phyloP scores from a whole-genome alignment of 1,284 basidiomycete species.

The Sphaerobolus stellatus region DNA sequence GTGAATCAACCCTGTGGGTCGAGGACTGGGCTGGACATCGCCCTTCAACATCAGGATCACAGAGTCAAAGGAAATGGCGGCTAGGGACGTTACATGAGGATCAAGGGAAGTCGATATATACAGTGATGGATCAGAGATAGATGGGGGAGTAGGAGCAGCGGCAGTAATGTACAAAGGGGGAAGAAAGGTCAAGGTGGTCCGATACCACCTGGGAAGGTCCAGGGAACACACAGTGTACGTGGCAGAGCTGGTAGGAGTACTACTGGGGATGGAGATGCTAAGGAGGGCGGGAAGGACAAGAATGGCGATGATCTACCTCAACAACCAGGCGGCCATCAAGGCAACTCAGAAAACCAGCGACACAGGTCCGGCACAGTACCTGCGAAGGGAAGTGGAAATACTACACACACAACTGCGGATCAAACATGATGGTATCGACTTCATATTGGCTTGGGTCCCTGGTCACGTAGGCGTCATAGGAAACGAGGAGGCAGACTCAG shows the following conservation, averaged over 20 bases:
- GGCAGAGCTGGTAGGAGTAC: background rate
- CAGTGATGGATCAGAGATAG: background rate
- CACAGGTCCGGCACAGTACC: background rate
- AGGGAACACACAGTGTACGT: background rate
- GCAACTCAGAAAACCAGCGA: background rate
- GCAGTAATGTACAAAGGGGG: background rate
- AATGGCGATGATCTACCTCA: background rate
- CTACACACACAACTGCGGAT: too few species aligned
- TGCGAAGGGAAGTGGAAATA: background rate
- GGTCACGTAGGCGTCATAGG: conserved; percentile 20
- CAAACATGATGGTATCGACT: background rate
- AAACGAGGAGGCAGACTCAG: conserved; percentile 21
- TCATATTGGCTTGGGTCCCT: conserved; percentile 16
- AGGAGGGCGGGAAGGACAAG: background rate
- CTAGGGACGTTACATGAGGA: too few species aligned
- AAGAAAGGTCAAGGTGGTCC: background rate
- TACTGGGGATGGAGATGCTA: background rate
- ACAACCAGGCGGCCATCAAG: background rate
- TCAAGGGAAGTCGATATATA: background rate
- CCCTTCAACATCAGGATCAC: too few species aligned
- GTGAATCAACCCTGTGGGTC: too few species aligned
- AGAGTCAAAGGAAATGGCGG: too few species aligned
- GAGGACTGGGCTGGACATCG: too few species aligned
- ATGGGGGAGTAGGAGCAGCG: background rate
- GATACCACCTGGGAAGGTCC: background rate